These are phyloP conservation scores for Neoascochyta sp. DNA, from an alignment of 2,329 filamentous ascomycete genomes.

Conservation along the genomic window DNA sequence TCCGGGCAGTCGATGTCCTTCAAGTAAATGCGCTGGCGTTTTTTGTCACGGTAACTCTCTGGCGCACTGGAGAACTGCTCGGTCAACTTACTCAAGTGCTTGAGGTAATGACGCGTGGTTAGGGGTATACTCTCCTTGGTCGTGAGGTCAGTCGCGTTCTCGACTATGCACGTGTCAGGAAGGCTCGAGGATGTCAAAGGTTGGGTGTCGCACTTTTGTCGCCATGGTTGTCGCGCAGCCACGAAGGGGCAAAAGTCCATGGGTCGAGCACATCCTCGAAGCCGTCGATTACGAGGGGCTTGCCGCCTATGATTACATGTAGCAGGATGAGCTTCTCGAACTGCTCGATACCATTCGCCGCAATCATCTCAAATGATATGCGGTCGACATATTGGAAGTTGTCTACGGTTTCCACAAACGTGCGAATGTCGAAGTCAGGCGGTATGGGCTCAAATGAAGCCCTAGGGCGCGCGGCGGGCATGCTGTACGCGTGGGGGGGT, in stretches of 20 bases:
- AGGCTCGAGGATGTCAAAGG: too few species aligned
- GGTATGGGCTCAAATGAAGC: constrained; percentile 90
- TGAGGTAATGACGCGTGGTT: constrained; percentile 85
- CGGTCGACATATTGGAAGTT: constrained; percentile 87
- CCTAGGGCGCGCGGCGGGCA: constrained; percentile 76
- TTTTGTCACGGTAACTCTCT: constrained; percentile 72
- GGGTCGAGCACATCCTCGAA: constrained; percentile 74
- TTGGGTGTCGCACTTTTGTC: constrained; percentile 76
- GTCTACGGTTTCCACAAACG: constrained; percentile 69
- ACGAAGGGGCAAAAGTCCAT: constrained; percentile 73
- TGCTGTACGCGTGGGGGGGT: constrained; percentile 37
- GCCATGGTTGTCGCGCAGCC: constrained; percentile 75
- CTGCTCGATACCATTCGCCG: constrained; percentile 67
- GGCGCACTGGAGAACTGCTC: constrained; percentile 70
- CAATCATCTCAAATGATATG: constrained; percentile 74
- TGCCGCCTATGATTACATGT: constrained; percentile 80
- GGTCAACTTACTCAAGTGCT: constrained; percentile 77
- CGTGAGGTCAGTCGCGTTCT: constrained; percentile 78
- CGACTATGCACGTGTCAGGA: constrained; percentile 55
- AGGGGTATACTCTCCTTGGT: constrained; percentile 72
- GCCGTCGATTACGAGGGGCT: constrained; percentile 85
- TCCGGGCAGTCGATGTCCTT: constrained; percentile 95
- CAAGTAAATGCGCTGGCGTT: constrained; percentile 82
- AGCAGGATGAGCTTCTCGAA: constrained; percentile 83
- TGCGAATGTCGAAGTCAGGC: constrained; percentile 73